phyloP scores from a whole-genome alignment of 225 moss, liverwort and hornwort species.

The Neckera pumila region DNA sequence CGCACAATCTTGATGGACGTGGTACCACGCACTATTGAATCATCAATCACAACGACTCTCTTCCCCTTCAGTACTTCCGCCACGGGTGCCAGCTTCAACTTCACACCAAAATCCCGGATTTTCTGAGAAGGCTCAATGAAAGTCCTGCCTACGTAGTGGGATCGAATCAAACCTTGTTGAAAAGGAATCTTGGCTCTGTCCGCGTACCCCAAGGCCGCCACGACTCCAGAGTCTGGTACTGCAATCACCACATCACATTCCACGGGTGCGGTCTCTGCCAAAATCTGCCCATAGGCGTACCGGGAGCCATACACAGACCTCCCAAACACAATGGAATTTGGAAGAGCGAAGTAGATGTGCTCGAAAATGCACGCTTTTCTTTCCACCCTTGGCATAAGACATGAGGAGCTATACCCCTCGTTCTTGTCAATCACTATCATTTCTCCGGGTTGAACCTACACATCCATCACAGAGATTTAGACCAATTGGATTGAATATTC shows the following conservation, averaged over 20 bases:
- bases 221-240: constrained; percentile 91
- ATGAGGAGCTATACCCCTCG: constrained; percentile 66
- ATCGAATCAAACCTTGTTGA: constrained; percentile 85
- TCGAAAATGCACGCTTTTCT: constrained; percentile 92
- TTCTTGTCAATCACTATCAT: constrained; percentile 79
- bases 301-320: constrained; percentile 84
- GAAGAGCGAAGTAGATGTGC: constrained; percentile 88
- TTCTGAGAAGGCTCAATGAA: constrained; percentile 96
- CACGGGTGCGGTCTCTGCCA: constrained; percentile 78
- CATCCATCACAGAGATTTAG: not conserved
- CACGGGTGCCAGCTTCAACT: constrained; percentile 92
- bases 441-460: constrained; percentile 74
- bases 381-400: constrained; percentile 63
- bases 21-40: constrained; percentile 94
- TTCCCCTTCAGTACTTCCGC: constrained; percentile 65
- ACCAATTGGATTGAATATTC: not conserved
- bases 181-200: constrained; percentile 67
- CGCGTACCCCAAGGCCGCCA: constrained; percentile 88
- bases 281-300: constrained; percentile 63
- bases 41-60: constrained; percentile 92
- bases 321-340: constrained; percentile 80
- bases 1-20: constrained; percentile 94
- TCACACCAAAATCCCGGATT: constrained; percentile 92
- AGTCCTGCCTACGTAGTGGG: constrained; percentile 87
- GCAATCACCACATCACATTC: constrained; percentile 93